phyloP scores from a whole-genome alignment of 2,329 filamentous ascomycete genomes.

The Scytalidium lignicola region DNA sequence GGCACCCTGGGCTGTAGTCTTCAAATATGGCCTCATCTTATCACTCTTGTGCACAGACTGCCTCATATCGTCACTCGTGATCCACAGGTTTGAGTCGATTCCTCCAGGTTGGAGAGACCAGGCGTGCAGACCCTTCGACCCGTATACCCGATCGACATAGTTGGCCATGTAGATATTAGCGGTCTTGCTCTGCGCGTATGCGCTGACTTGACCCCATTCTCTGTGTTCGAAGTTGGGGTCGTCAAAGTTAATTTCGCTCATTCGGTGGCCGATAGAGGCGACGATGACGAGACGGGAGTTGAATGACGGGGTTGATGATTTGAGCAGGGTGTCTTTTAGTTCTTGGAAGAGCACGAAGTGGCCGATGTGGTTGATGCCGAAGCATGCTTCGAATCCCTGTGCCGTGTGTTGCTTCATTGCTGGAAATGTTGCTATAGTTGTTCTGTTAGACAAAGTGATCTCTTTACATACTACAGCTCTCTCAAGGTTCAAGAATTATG shows the following conservation, averaged over 20 bases:
- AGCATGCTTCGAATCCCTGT: constrained; percentile 46
- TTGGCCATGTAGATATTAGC: constrained; percentile 41
- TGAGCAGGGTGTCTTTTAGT: constrained; percentile 37
- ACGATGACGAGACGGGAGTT: constrained; percentile 41
- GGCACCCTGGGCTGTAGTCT: constrained; percentile 21
- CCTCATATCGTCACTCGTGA: background rate
- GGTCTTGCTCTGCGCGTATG: constrained; percentile 38
- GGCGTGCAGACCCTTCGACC: constrained; percentile 32
- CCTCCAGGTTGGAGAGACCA: constrained; percentile 38
- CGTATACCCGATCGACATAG: constrained; percentile 39
- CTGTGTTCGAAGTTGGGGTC: constrained; percentile 10
- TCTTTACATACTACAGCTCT: background rate
- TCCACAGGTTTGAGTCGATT: constrained; percentile 1
- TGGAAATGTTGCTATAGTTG: background rate
- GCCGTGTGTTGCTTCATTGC: constrained; percentile 28
- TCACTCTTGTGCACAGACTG: background rate
- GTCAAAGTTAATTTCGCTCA: constrained; percentile 34
- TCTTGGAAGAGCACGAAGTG: constrained; percentile 50
- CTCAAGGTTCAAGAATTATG: background rate
- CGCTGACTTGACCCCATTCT: constrained; percentile 27
- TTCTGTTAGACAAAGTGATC: no score
- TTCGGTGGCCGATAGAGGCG: constrained; percentile 37
- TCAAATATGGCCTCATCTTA: background rate
- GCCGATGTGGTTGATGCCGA: constrained; percentile 47
- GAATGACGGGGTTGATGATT: constrained; percentile 31